phyloP scores from a whole-genome alignment of 2,329 filamentous ascomycete genomes.

The Botrytis byssoidea region DNA sequence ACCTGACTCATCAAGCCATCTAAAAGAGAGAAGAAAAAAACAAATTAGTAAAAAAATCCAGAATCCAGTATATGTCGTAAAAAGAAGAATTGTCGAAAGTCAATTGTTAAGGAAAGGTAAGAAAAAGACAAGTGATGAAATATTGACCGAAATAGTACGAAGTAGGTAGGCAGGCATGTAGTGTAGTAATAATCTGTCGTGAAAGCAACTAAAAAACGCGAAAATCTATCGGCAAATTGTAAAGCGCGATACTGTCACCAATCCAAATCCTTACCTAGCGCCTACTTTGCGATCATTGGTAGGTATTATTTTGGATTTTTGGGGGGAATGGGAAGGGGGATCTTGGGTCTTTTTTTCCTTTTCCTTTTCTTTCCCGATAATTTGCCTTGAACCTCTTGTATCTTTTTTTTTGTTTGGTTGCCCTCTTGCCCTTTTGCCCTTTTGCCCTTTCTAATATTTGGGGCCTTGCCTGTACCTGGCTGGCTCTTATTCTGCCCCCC shows the following conservation, averaged over 20 bases:
- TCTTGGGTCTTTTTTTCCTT: background rate
- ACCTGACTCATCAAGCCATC: constrained; percentile 38
- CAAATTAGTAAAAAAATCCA: constrained; percentile 19
- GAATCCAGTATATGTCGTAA: background rate
- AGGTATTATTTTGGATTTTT: background rate
- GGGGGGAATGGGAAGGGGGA: too few species aligned
- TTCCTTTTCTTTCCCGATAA: background rate
- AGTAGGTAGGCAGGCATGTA: background rate
- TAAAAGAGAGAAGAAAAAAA: constrained; percentile 22
- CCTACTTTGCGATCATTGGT: background rate
- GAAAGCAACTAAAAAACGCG: constrained; percentile 13
- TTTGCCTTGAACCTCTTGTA: background rate
- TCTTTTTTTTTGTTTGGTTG: background rate
- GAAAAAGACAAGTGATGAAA: background rate
- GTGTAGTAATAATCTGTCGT: background rate
- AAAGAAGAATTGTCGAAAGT: background rate
- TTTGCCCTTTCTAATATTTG: background rate
- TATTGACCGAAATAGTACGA: background rate
- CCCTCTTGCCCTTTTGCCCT: background rate
- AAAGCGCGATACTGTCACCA: constrained; percentile 17
- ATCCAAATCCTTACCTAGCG: constrained; percentile 15
- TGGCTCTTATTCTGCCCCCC: background rate
- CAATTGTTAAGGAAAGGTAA: constrained; percentile 9
- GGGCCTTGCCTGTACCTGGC: background rate
- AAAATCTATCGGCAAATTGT: constrained; percentile 8